Percentiles rank a stretch among this genome's conserved stretches.
Evolutionary conservation across 129 eudicot species (phyloP).

Genomic region (Silybum marianum): DNA sequence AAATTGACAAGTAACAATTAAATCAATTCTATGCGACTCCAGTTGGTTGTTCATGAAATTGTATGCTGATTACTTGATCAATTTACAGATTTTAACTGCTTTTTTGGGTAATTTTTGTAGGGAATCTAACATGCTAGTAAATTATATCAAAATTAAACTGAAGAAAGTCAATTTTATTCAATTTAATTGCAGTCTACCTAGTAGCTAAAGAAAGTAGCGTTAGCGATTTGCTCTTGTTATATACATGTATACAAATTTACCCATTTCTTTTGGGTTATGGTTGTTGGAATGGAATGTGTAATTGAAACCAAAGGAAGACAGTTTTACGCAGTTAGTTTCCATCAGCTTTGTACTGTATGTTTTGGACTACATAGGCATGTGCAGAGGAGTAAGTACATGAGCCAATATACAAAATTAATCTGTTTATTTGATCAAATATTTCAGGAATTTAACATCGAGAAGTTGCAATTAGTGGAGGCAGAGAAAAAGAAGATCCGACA

Average conservation of each 20-base stretch:
- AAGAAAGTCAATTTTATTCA: neutral
- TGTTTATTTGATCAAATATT: neutral
- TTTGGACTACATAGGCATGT: neutral
- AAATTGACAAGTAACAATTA: neutral
- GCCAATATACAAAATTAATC: neutral
- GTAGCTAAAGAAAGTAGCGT: neutral
- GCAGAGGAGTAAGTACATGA: neutral
- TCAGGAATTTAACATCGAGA: constrained; percentile 90
- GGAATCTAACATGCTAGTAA: neutral
- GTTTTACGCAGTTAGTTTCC: neutral
- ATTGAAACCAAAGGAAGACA: neutral
- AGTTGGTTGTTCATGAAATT: neutral
- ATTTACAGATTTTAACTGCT: neutral
- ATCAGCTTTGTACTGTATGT: neutral
- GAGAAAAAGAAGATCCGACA: constrained; percentile 98
- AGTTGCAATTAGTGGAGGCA: constrained; percentile 89
- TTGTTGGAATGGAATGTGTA: constrained; percentile 7
- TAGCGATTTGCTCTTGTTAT: neutral
- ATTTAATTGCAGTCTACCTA: neutral
- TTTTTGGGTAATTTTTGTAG: neutral
- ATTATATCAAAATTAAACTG: neutral
- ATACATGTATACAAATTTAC: neutral
- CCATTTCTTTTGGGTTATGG: neutral
- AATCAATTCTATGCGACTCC: neutral
- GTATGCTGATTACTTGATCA: neutral